phyloP scores from a whole-genome alignment of 2,329 filamentous ascomycete genomes.

The Chaetomiaceae sp. region DNA sequence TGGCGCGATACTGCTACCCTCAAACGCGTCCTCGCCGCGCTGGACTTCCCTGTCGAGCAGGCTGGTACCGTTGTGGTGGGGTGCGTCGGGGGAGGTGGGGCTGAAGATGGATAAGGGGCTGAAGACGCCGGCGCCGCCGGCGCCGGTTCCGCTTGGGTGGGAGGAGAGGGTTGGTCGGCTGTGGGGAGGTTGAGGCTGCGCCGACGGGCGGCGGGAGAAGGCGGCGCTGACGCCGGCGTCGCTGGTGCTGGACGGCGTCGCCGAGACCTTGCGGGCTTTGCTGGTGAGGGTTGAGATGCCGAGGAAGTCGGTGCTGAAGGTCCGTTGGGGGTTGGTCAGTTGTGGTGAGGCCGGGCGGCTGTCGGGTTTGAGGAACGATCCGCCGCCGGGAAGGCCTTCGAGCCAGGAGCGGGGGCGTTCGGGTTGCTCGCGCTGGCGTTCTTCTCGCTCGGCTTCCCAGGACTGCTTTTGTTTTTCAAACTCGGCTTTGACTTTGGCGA shows the following conservation, averaged over 20 bases:
- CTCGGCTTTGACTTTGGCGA: conserved; percentile 51
- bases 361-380: conserved; percentile 39
- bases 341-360: conserved; percentile 54
- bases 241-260: conserved; percentile 48
- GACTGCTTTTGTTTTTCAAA: conserved; percentile 45
- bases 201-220: conserved; percentile 46
- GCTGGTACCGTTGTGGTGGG: conserved; percentile 26
- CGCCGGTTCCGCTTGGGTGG: conserved; percentile 24
- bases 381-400: conserved; percentile 42
- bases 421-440: conserved; percentile 33
- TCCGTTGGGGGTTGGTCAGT: conserved; percentile 44
- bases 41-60: conserved; percentile 19
- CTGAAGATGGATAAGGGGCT: conserved; percentile 39
- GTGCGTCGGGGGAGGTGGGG: conserved; percentile 42
- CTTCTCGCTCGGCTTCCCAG: conserved; percentile 38
- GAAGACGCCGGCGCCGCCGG: conserved; percentile 36
- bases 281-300: conserved; percentile 41
- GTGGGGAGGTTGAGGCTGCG: conserved; percentile 38
- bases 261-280: conserved; percentile 44
- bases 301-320: conserved; percentile 52
- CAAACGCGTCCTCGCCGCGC: conserved; percentile 42
- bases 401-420: conserved; percentile 47
- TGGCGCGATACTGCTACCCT: conserved; percentile 38
- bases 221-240: conserved; percentile 35
- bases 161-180: conserved; percentile 36